These are phyloP conservation scores for barrel medic (Medicago truncatula) DNA, from an alignment of 306 rosid species.

Conservation along the genomic window MtrunA17r5.0-ANR NC_053049.1:7576001-7576500, in stretches of 20 bases:
- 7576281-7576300: constrained; percentile 6
- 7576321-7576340: constrained; percentile 10
- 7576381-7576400: not conserved
- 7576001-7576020: not conserved
- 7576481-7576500: constrained; percentile 17
- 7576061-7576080: constrained; percentile 25
- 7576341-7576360: constrained; percentile 18
- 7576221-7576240: constrained; percentile 45
- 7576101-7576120: constrained; percentile 4
- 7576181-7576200: constrained; percentile 61
- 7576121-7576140: constrained; percentile 31
- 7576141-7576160: constrained; percentile 61
- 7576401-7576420: constrained; percentile 17
- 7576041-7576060: constrained; percentile 42
- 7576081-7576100: constrained; percentile 27
- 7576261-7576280: constrained; percentile 7
- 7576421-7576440: constrained; percentile 57
- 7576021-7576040: not conserved
- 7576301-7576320: constrained; percentile 38
- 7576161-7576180: constrained; percentile 54
- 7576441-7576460: constrained; percentile 37
- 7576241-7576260: constrained; percentile 49
- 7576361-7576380: not conserved
- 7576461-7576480: constrained; percentile 3
- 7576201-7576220: constrained; percentile 27